Conservation (phyloP, 164 flowering plant species). For the Nymphaea thermarum region DNA sequence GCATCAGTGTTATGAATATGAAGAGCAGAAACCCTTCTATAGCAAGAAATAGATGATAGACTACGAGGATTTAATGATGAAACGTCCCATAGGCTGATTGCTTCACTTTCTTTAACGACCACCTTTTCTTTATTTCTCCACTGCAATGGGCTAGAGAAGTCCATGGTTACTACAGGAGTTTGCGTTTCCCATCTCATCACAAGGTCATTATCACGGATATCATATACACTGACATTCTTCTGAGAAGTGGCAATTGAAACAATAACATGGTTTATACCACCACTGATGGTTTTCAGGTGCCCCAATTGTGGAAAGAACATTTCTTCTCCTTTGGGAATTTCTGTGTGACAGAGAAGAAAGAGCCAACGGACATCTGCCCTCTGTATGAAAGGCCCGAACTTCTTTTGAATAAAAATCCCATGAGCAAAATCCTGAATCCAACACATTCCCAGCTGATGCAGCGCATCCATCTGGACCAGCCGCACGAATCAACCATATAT, state of each 20-base stretch:
- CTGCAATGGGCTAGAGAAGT: constrained; percentile 86
- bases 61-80: constrained; percentile 55
- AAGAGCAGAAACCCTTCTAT: constrained; percentile 62
- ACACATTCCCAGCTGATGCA: constrained; percentile 86
- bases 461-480: constrained; percentile 90
- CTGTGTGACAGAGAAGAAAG: constrained; percentile 20
- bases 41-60: constrained; percentile 37
- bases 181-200: constrained; percentile 78
- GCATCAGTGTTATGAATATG: constrained; percentile 90
- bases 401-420: constrained; percentile 92
- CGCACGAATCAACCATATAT: constrained; percentile 93
- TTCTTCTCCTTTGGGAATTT: constrained; percentile 25
- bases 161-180: constrained; percentile 60
- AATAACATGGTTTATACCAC: constrained; percentile 93
- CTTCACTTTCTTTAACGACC: constrained; percentile 67
- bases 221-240: constrained; percentile 46
- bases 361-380: constrained; percentile 18
- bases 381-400: constrained; percentile 58
- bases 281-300: constrained; percentile 52
- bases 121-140: constrained; percentile 94
- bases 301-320: constrained; percentile 19
- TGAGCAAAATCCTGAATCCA: constrained; percentile 83
- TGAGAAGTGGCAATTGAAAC: constrained; percentile 60
- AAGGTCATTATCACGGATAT: constrained; percentile 88
- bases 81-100: constrained; percentile 84